A percentile compares a stretch with the other conserved stretches of the same genome.
Evolutionary conservation across 2,329 filamentous ascomycete species (phyloP).

Genomic region (Hymenoscyphus repandus): DNA sequence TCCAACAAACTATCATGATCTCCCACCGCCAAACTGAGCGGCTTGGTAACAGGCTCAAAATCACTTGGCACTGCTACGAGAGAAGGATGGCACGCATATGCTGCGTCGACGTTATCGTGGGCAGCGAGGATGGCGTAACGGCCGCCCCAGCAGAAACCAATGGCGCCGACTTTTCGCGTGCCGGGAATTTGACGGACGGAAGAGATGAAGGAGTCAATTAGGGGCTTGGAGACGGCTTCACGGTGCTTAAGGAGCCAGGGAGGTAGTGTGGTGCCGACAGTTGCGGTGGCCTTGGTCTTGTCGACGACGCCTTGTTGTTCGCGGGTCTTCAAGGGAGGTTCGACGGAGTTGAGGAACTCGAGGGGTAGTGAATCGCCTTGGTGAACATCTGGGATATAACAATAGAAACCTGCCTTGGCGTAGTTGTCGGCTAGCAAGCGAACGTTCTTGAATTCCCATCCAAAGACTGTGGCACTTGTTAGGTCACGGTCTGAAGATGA

Average conservation of each 20-base stretch:
- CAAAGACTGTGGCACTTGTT: conserved; percentile 32
- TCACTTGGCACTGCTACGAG: conserved; percentile 42
- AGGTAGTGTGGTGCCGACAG: conserved; percentile 35
- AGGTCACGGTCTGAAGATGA: conserved; percentile 4
- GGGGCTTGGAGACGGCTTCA: conserved; percentile 28
- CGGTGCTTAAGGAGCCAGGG: conserved; percentile 28
- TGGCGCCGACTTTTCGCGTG: conserved; percentile 41
- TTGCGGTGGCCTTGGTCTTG: conserved; percentile 38
- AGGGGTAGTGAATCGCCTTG: conserved; percentile 24
- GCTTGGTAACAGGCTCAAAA: conserved; percentile 35
- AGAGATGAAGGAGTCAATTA: conserved; percentile 35
- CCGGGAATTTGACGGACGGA: conserved; percentile 29
- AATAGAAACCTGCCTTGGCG: conserved; percentile 39
- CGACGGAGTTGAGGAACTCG: background rate
- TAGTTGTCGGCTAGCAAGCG: conserved; percentile 44
- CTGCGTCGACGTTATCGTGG: conserved; percentile 39
- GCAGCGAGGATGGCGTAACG: conserved; percentile 47
- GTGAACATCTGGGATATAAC: conserved; percentile 48
- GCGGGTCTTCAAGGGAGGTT: conserved; percentile 11
- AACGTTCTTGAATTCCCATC: conserved; percentile 44
- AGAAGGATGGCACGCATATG: conserved; percentile 46
- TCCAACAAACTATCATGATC: conserved; percentile 38
- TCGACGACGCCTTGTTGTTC: conserved; percentile 9
- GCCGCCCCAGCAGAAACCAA: conserved; percentile 62
- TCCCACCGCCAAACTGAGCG: conserved; percentile 41